A percentile compares a stretch with the other conserved stretches of the same genome.
These are phyloP conservation scores for Backusella circina DNA, from an alignment of 192 early-diverging fungal genomes.

Conservation along the genomic window DNA sequence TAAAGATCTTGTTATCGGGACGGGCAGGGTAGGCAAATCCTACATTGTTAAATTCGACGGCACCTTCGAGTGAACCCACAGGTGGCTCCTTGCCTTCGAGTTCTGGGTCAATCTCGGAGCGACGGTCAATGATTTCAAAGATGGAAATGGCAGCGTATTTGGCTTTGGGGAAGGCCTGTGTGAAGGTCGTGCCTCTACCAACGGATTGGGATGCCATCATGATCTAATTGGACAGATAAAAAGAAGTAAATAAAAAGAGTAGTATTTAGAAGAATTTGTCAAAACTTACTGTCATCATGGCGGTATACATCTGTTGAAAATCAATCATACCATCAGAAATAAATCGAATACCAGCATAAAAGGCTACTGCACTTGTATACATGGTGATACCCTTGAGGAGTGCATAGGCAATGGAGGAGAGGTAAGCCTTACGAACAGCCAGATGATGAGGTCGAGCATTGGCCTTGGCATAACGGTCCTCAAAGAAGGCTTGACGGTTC, in stretches of 20 bases:
- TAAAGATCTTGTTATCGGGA: slow-evolving; percentile 53
- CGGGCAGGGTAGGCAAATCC: slow-evolving; percentile 68
- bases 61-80: slow-evolving; percentile 45
- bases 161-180: slow-evolving; percentile 73
- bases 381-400: slow-evolving; percentile 66
- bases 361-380: slow-evolving; percentile 70
- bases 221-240: no score
- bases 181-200: slow-evolving; percentile 63
- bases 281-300: slow-evolving; percentile 29
- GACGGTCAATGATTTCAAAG: slow-evolving; percentile 66
- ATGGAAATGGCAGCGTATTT: slow-evolving; percentile 74
- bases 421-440: slow-evolving; percentile 55
- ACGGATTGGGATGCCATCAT: slow-evolving; percentile 57
- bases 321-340: slow-evolving; percentile 2
- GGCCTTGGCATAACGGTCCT: slow-evolving; percentile 53
- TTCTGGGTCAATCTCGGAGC: slow-evolving; percentile 60
- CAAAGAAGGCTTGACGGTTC: slow-evolving; percentile 66
- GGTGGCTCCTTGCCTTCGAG: slow-evolving; percentile 40
- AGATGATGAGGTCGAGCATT: slow-evolving; percentile 65
- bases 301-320: slow-evolving; percentile 18
- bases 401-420: slow-evolving; percentile 61
- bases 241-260: no score
- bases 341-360: slow-evolving; percentile 58
- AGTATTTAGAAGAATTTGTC: no score
- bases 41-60: slow-evolving; percentile 48